Percentiles rank a stretch among this genome's conserved stretches.
phyloP scores from a whole-genome alignment of 2,329 filamentous ascomycete species.

The Emericellopsis atlantica region DNA sequence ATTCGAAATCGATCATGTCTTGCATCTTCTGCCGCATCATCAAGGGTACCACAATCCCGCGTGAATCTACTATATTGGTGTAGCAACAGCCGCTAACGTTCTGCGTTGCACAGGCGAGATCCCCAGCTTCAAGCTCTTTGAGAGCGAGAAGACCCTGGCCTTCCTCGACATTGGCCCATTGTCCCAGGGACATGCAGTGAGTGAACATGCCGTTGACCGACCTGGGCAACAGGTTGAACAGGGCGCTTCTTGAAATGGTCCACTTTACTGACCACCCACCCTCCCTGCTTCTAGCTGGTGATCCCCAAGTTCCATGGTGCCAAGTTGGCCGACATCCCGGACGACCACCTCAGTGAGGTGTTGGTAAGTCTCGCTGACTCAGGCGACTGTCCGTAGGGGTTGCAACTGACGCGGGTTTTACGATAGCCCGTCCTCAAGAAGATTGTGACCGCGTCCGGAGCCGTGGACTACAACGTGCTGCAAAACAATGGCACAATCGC shows the following conservation, averaged over 20 bases:
- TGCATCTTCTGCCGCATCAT: constrained; percentile 99
- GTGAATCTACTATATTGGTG: neutral
- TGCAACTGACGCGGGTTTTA: neutral
- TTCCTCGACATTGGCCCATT: constrained; percentile 95
- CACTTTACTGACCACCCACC: constrained; percentile 73
- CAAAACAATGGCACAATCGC: constrained; percentile 93
- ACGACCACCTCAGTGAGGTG: constrained; percentile 73
- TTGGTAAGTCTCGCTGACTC: constrained; percentile 39
- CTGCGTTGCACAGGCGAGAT: constrained; percentile 59
- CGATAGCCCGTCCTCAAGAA: constrained; percentile 54
- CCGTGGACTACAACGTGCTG: constrained; percentile 78
- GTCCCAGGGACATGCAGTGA: constrained; percentile 77
- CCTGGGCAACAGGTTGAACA: no score
- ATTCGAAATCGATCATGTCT: constrained; percentile 13
- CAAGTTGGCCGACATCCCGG: constrained; percentile 86
- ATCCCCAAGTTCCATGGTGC: constrained; percentile 92
- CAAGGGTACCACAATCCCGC: constrained; percentile 47
- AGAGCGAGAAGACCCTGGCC: constrained; percentile 84
- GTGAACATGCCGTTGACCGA: constrained; percentile 12
- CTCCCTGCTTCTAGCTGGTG: constrained; percentile 52
- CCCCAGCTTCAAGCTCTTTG: constrained; percentile 90
- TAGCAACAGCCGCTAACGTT: neutral
- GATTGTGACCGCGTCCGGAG: constrained; percentile 64
- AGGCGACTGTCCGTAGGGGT: neutral
- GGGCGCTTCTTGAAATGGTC: neutral